phyloP scores from a whole-genome alignment of 805 yeast genomes.

The Candida khao-thaluensis region DNA sequence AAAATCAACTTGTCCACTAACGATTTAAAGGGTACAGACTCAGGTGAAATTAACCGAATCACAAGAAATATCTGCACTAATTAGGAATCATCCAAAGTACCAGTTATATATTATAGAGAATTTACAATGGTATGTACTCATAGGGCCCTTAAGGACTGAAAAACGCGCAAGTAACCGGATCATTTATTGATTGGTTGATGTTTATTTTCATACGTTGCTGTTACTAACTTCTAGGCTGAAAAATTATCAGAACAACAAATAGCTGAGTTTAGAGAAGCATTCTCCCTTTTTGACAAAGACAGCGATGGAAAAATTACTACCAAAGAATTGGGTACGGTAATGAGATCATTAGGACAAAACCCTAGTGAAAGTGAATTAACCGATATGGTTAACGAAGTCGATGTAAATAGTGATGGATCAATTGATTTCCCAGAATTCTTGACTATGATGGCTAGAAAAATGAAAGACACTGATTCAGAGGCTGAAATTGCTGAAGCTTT shows the following conservation, averaged over 20 bases:
- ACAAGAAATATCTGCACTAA: too few relatives aligned
- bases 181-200: too few relatives aligned
- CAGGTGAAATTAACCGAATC: neutral
- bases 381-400: constrained; percentile 97
- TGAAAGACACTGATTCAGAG: constrained; percentile 95
- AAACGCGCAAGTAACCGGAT: too few relatives aligned
- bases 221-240: constrained; percentile 53
- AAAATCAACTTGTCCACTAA: constrained; percentile 4
- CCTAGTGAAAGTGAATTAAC: constrained; percentile 95
- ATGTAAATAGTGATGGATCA: constrained; percentile 87
- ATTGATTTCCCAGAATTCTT: constrained; percentile 49
- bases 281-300: constrained; percentile 94
- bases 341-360: constrained; percentile 98
- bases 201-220: too few relatives aligned
- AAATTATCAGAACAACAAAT: constrained; percentile 95
- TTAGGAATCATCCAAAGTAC: too few relatives aligned
- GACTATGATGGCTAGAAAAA: constrained; percentile 55
- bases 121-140: constrained; percentile 2
- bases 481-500: constrained; percentile 97
- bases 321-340: constrained; percentile 93
- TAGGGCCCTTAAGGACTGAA: neutral
- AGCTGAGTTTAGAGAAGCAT: constrained; percentile 96
- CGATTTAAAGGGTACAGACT: constrained; percentile 3
- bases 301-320: constrained; percentile 96
- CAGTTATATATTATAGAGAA: neutral